Conservation (phyloP, 2,329 filamentous ascomycete genomes). For the Furcasterigmium furcatum region DNA sequence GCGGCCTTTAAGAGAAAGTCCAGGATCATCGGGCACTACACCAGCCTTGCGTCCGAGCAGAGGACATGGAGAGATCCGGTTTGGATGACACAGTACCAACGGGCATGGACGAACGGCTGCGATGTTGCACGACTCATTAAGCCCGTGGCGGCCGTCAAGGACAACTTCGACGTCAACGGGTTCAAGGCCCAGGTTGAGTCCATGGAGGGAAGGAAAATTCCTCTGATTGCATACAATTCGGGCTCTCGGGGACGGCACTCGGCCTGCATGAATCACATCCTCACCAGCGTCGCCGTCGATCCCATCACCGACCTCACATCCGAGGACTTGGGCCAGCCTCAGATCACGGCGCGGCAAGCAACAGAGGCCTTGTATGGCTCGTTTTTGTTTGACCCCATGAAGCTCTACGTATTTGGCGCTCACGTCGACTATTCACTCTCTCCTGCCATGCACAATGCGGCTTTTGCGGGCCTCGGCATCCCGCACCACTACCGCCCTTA, state of each 20-base stretch:
- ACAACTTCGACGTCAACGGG: slow-evolving; percentile 59
- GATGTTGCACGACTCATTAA: slow-evolving; percentile 61
- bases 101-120: slow-evolving; percentile 55
- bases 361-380: slow-evolving; percentile 64
- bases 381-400: slow-evolving; percentile 66
- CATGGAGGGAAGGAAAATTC: slow-evolving; percentile 39
- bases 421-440: slow-evolving; percentile 71
- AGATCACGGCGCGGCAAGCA: slow-evolving; percentile 58
- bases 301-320: slow-evolving; percentile 18
- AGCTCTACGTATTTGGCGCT: slow-evolving; percentile 72
- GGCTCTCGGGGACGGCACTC: slow-evolving; percentile 61
- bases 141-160: slow-evolving; percentile 51
- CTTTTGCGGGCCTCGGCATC: slow-evolving; percentile 64
- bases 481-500: slow-evolving; percentile 65
- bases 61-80: slow-evolving; percentile 53
- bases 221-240: slow-evolving; percentile 63
- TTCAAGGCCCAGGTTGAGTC: slow-evolving; percentile 48
- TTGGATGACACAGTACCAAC: slow-evolving; percentile 56
- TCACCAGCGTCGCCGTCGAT: slow-evolving; percentile 58
- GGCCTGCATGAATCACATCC: slow-evolving; percentile 61
- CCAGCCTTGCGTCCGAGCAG: slow-evolving; percentile 31
- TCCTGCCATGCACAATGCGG: slow-evolving; percentile 74
- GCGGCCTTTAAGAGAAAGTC: slow-evolving; percentile 49
- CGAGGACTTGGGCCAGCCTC: slow-evolving; percentile 14
- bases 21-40: slow-evolving; percentile 59